Evolutionary conservation across 345 rosid species (phyloP).

Genomic region (Arabis hirsuta): DNA sequence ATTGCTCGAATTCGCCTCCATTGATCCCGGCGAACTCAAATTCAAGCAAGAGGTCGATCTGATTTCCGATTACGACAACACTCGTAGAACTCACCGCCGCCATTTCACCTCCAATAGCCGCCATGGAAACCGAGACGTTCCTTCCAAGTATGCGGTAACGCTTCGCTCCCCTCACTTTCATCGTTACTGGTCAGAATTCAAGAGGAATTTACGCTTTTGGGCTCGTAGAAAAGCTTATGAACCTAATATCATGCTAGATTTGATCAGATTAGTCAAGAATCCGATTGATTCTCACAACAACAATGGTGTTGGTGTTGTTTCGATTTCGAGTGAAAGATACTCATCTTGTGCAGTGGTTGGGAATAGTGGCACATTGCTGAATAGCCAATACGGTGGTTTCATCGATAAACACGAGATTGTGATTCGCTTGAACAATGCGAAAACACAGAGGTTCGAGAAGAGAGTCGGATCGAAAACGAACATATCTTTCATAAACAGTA

Average conservation of each 20-base stretch:
- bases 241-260: conserved; percentile 65
- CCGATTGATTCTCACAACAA: conserved; percentile 57
- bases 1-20: conserved; percentile 67
- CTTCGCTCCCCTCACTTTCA: conserved; percentile 63
- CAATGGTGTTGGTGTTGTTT: conserved; percentile 27
- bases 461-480: conserved; percentile 76
- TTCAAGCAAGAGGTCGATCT: conserved; percentile 64
- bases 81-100: conserved; percentile 55
- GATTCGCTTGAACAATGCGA: conserved; percentile 86
- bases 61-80: conserved; percentile 59
- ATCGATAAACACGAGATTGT: conserved; percentile 89
- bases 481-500: conserved; percentile 84
- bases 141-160: conserved; percentile 45
- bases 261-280: conserved; percentile 60
- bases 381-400: conserved; percentile 55
- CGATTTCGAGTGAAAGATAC: conserved; percentile 48
- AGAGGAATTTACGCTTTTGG: conserved; percentile 66
- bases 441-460: conserved; percentile 53
- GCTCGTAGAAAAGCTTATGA: conserved; percentile 58
- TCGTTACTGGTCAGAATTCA: conserved; percentile 75
- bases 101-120: conserved; percentile 42
- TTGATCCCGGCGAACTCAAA: conserved; percentile 61
- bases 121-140: conserved; percentile 42
- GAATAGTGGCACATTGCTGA: conserved; percentile 81
- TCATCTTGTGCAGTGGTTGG: conserved; percentile 92